Conservation (phyloP, 306 rosid species). For the Sicyos edulis region DNA sequence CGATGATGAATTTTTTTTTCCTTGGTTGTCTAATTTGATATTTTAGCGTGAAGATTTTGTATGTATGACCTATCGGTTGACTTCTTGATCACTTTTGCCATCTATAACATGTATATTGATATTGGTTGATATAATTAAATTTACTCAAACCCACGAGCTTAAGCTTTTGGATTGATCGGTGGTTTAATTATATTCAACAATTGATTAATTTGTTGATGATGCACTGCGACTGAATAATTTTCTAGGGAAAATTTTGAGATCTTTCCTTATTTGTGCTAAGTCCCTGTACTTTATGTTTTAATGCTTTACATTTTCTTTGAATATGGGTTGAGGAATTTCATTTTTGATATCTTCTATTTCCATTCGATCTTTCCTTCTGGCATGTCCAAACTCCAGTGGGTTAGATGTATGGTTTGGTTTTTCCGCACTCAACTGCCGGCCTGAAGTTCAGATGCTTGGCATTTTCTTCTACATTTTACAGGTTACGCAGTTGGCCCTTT, state of each 20-base stretch:
- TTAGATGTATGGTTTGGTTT: constrained; percentile 91
- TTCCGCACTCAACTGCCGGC: constrained; percentile 78
- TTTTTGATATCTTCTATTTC: constrained; percentile 21
- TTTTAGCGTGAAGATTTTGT: neutral
- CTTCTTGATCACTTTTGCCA: neutral
- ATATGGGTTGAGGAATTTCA: neutral
- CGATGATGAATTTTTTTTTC: neutral
- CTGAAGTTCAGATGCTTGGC: constrained; percentile 64
- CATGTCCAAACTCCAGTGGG: constrained; percentile 80
- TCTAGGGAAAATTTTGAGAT: neutral
- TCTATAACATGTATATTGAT: neutral
- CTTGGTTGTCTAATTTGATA: neutral
- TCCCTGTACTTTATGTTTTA: neutral
- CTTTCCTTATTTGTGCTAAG: neutral
- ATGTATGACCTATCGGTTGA: neutral
- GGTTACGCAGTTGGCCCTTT: constrained; percentile 70
- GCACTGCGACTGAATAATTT: neutral
- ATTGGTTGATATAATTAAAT: too few relatives aligned
- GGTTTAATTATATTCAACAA: too few relatives aligned
- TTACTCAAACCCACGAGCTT: too few relatives aligned
- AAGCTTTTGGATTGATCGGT: too few relatives aligned
- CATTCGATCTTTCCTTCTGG: constrained; percentile 77
- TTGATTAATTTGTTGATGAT: constrained; percentile 2
- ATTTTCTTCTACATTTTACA: constrained; percentile 31
- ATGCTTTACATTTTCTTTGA: neutral